Base-by-base conservation (phyloP, 2,329 filamentous ascomycete genomes). In the Alternaria arborescens region DNA sequence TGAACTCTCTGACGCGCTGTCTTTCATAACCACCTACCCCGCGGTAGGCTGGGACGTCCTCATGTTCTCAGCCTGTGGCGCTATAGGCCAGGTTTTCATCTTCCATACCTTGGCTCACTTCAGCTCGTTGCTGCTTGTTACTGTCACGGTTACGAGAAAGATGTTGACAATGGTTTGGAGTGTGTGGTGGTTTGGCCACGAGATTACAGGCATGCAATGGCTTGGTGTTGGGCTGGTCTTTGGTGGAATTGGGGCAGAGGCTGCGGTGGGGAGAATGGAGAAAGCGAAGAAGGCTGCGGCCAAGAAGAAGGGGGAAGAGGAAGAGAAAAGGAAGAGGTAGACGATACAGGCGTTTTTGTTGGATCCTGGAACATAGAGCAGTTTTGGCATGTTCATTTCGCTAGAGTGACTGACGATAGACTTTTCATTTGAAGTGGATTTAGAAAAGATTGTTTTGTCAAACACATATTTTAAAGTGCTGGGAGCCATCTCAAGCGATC, bases 151-250 rank as follows among this genome's bases (percentile, higher is more conserved):
- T 46, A 99, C 95, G 46, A 87, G 95, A 75, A 99, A 99, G 83
- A 99, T 99, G 95, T 87, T 98, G 78, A 98, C 94, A 68, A 99
- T 99, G 95, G 92, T 98, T 61, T 85, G 98, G 52, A 97, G 93
- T 55, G 95, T 99, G 28, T 84, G 98, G 62, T 93, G 93, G 81
- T 99, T 98, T 77, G 95, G 95, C 28, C 95, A 99, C 79, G 87
- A 86, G 65, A 85, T 99, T 50, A 91, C 88, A 28, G 81, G 83
- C n/a, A 96, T 94, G 86, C 95, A 99, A 82, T 97, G 94, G 92
- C 82, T 96, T 7, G 95, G 95, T 65, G 94, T 99, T 32, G 90
- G 87, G 0, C 83, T 99, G 60, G 95, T 99, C 8, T 99, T 99
- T 82, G 93, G 94, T 26, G 95, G 94, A 52, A 94, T 99, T 75